Evolutionary conservation across 306 rosid genomes (phyloP).

Genomic region (Quercus gilva): DNA sequence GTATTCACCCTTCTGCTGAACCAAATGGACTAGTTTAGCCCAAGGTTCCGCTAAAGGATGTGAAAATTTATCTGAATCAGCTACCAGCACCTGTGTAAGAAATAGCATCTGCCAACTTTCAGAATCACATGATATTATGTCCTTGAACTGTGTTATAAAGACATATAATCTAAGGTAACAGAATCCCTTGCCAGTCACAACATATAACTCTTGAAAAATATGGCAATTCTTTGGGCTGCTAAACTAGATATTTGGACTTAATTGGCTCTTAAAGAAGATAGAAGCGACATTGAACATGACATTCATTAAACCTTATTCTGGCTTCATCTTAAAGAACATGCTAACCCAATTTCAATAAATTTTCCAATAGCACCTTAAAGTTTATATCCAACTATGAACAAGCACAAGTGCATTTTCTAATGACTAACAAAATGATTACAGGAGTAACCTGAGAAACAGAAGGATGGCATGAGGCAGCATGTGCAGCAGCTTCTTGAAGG

Average conservation of each 20-base stretch:
- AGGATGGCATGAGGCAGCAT: slow-evolving; percentile 69
- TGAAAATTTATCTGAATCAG: slow-evolving; percentile 70
- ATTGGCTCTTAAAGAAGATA: not conserved
- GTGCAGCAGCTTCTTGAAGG: slow-evolving; percentile 70
- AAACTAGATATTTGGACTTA: not conserved
- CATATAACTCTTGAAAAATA: not conserved
- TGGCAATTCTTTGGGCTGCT: not conserved
- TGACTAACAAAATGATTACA: not conserved
- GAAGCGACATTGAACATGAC: not conserved
- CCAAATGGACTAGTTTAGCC: slow-evolving; percentile 76
- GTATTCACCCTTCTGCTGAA: slow-evolving; percentile 68
- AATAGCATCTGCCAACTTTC: slow-evolving; percentile 18
- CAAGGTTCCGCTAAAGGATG: slow-evolving; percentile 77
- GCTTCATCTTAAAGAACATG: not conserved
- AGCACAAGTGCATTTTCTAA: not conserved
- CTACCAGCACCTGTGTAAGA: slow-evolving; percentile 73
- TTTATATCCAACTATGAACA: not conserved
- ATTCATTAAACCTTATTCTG: not conserved
- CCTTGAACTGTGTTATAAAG: not conserved
- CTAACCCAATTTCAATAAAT: not conserved
- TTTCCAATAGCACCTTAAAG: not conserved
- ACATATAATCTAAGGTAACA: not conserved
- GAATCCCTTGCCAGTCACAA: too few species aligned
- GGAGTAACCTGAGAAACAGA: slow-evolving; percentile 62
- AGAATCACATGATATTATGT: not conserved